These are phyloP conservation scores for Garcia nutans DNA, from an alignment of 345 rosid genomes.

Conservation along the genomic window DNA sequence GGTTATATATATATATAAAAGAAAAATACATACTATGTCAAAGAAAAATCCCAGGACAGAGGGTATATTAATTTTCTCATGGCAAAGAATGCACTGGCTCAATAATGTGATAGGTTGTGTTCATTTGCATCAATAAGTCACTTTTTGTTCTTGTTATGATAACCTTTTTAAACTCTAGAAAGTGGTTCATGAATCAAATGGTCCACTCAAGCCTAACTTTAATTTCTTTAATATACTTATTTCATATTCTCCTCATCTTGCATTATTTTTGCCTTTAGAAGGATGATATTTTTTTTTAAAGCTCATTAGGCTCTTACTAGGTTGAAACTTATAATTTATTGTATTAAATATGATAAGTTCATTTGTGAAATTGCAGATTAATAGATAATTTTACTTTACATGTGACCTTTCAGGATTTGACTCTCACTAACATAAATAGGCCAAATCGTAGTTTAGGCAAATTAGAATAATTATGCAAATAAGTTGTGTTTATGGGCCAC, in stretches of 20 bases:
- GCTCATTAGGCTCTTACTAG: no score
- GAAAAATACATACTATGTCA: no score
- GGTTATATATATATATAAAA: no score
- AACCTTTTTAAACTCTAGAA: neutral
- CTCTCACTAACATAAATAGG: neutral
- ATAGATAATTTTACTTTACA: no score
- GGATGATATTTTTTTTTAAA: neutral
- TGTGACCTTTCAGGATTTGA: neutral
- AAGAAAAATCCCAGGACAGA: no score
- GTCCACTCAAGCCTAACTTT: slow-evolving; percentile 28
- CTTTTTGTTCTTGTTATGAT: neutral
- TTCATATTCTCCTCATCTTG: neutral
- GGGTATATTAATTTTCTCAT: neutral
- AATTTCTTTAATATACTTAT: neutral
- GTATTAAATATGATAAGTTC: no score
- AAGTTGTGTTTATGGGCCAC: slow-evolving; percentile 18
- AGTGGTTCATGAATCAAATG: slow-evolving; percentile 19
- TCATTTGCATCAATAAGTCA: neutral
- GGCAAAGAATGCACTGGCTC: slow-evolving; percentile 1
- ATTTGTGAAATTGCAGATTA: no score
- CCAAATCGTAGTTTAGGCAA: neutral
- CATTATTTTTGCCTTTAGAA: neutral
- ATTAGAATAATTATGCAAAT: neutral
- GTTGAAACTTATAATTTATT: no score
- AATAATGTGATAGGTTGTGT: neutral